Base-by-base conservation (phyloP, 345 rosid species). In the Trapa bicornis region DNA sequence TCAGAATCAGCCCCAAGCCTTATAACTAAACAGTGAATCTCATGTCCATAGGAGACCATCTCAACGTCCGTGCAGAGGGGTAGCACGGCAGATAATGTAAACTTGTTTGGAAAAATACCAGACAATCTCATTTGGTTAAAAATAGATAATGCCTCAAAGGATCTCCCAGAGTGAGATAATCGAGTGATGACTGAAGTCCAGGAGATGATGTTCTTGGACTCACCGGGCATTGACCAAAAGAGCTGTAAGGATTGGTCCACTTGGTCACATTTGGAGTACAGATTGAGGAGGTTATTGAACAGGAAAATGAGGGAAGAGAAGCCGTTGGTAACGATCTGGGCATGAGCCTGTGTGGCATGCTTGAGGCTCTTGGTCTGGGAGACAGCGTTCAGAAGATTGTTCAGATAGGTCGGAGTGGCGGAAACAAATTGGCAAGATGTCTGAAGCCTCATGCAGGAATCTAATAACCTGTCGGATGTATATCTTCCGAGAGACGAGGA, bases 281-380 rank as follows among this genome's bases (percentile, higher is more conserved):
- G 45, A 73, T 53, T 69, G 72, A 79, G 80, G 71, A 82, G 83
- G 72, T 65, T 67, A 80, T 76, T 76, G 79, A 81, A 75, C 70
- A 79, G 71, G 39, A 71, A 60, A 50, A 78, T 70, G 66, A 68
- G 47, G 61, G 75, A 72, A 35, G 41, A 29, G 72, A 58, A 58
- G 68, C 12, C 22, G 73, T 56, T 78, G 63, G 77, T 17, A 72
- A 77, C 47, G 78, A 79, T 63, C 66, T 76, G 80, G 73, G 79
- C 58, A 68, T 72, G 82, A 41, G 74, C 62, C 67, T 75, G 80
- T 70, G 66, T 47, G 6, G 67, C 81, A 52, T 75, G 86, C 37
- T 65, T 66, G 68, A 79, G 48, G 74, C 48, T 64, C 61, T 65
- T 64, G 58, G 73, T 66, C 13, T 37, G 64, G 71, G 73, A 22